Base-by-base conservation (phyloP, 1,284 basidiomycete species). In the Athelia sp. region DNA sequence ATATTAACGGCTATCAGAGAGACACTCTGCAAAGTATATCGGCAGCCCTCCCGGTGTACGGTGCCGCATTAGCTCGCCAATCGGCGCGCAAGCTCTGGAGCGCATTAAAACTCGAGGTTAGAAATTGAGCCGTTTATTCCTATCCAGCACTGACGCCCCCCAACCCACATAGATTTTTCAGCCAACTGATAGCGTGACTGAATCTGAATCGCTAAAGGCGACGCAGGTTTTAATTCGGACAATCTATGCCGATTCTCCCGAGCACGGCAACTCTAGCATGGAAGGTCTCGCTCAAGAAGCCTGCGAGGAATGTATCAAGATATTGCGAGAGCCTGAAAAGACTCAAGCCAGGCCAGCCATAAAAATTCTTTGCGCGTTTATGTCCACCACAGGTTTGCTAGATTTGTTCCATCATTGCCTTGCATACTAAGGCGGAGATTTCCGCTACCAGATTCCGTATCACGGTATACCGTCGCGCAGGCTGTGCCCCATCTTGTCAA, bases 251-350 rank as follows among this genome's bases (percentile, higher is more conserved):
- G 66, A 66, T 21, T 54, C 47, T 57, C 62, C 65, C 17, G 58
- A 59, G 2, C 58, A 62, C 3, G 58, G 64, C 13, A 65, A 64
- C 51, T 56, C 72, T 44, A 68, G 78, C 53, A 65, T 82, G 43
- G 68, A 79, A 56, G 71, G 82, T 10, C 71, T 96, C 1, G 86
- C 85, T 4, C 79, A 78, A 56, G 82, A 86, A 32, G 85, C 88
- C 1, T 87, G 87, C 53, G 79, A 84, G 51, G 90, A 95, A 61
- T 93, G 90, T 58, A 72, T 93, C 11, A 76, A 79, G 31, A 82
- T 88, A 35, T 68, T 98, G 43, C 79, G 82, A 40, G 90, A 95
- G 61, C 93, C 93, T 0, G 94, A 97, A 66, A 98, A 97, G 70
- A 88, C 79, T 62, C 88, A 92, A 63, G 92, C 93, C 0, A 83